Evolutionary conservation across 768 basidiomycete species (phyloP).

Genomic region (Macrolepiota albuminosa): DNA sequence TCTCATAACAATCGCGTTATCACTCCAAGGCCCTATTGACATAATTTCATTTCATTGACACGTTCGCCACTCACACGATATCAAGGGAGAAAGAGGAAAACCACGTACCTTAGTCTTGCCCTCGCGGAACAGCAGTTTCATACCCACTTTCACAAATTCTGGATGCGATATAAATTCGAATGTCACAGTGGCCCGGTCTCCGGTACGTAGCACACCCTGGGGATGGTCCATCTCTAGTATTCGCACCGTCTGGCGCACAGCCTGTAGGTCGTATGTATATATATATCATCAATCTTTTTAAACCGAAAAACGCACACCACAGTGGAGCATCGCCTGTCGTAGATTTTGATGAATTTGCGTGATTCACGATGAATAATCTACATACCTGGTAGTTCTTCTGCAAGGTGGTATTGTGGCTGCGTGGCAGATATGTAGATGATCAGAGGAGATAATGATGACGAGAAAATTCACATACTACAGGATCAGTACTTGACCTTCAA

Average conservation of each 20-base stretch:
- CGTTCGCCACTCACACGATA: not conserved
- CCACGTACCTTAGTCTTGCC: constrained; percentile 85
- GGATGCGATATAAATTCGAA: constrained; percentile 94
- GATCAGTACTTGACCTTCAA: constrained; percentile 92
- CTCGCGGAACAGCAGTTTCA: constrained; percentile 91
- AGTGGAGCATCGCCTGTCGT: constrained; percentile 83
- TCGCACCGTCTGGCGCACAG: constrained; percentile 86
- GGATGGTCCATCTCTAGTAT: constrained; percentile 91
- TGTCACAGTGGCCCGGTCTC: constrained; percentile 89
- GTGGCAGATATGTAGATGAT: not conserved
- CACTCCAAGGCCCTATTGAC: constrained; percentile 64
- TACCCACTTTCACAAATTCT: constrained; percentile 90
- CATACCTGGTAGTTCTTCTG: constrained; percentile 90
- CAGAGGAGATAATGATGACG: not conserved
- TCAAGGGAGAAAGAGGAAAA: not conserved
- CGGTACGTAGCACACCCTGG: constrained; percentile 85
- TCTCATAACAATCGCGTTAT: constrained; percentile 60
- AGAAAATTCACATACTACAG: constrained; percentile 60
- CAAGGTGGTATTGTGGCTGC: constrained; percentile 86
- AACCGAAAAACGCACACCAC: constrained; percentile 52
- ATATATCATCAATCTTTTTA: not conserved
- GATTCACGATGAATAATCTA: not conserved
- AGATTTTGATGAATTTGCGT: not conserved
- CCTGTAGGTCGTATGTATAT: constrained; percentile 36
- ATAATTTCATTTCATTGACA: not conserved